Base-by-base conservation (phyloP, 225 moss, liverwort and hornwort species). In the Anthoceros angustus region DNA sequence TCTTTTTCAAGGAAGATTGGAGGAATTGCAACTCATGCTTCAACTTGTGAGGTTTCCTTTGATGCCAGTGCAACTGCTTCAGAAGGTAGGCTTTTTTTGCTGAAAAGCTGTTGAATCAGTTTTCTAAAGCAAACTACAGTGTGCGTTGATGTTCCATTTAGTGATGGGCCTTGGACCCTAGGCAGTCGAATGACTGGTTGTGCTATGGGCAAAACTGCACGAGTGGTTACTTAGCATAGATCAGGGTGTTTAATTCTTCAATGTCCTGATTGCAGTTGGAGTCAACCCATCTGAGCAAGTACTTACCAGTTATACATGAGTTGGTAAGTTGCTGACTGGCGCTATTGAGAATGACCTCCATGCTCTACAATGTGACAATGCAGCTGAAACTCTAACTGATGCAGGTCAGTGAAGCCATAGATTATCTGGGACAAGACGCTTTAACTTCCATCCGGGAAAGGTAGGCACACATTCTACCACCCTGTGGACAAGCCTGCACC, bases 1-100 rank as follows among this genome's bases (percentile, higher is more conserved):
- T 26, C 62, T 82, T 23, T 86, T 87, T 63, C 64, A 78, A 66
- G 73, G 76, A 49, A 81, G 76, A 66, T 72, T 79, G 67, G 82
- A 80, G 67, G 88, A 86, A 63, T 74, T 92, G 45, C 87, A 83
- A 55, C 63, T 72, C 43, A 77, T 98, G 79, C 78, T 98, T 49
- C 87, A 82, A 60, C 77, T 84, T 63, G 82, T 98, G 75, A 85
- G 92, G 55, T 98, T 92, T 50, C 86, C 98, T 71, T 82, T 98
- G 12, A 72, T 98, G 71, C 65, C 89, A 40, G 72, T 71, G 62
- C 42, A 82, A 69, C 69, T 85, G 75, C 81, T 98, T 73, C 80
- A 83, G 62, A 80, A 76, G 92, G 98, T 98, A 43, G 84, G 89
- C 74, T 38, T 55, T 71, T 25, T 43, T 21, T 61, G 46, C 55